Percentiles rank a stretch among this genome's conserved stretches.
These are phyloP conservation scores for Aspergillus ellipticus DNA, from an alignment of 495 filamentous ascomycete species.

Conservation along the genomic window DNA sequence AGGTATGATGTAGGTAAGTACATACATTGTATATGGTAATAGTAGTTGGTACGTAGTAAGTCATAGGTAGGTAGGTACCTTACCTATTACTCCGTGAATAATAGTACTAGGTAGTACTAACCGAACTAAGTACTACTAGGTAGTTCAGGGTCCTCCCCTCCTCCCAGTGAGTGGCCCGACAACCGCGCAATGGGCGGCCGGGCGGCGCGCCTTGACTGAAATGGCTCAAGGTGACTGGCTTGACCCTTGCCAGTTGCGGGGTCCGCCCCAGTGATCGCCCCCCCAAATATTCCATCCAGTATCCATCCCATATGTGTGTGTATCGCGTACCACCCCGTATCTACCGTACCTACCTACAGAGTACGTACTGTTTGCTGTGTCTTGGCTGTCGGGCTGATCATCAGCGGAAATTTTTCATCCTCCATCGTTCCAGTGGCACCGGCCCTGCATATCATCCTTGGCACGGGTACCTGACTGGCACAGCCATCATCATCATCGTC, in stretches of 20 bases:
- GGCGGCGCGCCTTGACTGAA: not conserved
- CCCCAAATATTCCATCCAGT: not conserved
- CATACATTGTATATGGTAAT: too few relatives aligned
- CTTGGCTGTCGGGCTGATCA: not conserved
- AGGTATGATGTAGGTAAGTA: too few relatives aligned
- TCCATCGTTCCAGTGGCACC: not conserved
- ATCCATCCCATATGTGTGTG: too few relatives aligned
- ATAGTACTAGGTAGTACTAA: not conserved
- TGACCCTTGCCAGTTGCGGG: not conserved
- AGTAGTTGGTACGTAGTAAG: too few relatives aligned
- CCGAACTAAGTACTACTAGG: not conserved
- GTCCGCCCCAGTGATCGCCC: not conserved
- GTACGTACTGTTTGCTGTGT: too few relatives aligned
- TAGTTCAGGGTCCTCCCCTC: not conserved
- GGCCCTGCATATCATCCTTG: not conserved
- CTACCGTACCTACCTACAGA: too few relatives aligned
- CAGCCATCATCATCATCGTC: too few relatives aligned
- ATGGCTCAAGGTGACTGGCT: too few relatives aligned
- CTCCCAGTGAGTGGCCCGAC: not conserved
- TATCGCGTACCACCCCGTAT: not conserved
- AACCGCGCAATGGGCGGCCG: not conserved
- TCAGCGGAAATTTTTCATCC: not conserved
- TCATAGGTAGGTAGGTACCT: too few relatives aligned
- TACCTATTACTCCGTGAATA: too few relatives aligned
- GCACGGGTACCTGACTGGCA: not conserved